Percentiles rank a stretch among this genome's conserved stretches.
phyloP scores from a whole-genome alignment of 164 flowering plant species.

The Vitis rotundifolia region DNA sequence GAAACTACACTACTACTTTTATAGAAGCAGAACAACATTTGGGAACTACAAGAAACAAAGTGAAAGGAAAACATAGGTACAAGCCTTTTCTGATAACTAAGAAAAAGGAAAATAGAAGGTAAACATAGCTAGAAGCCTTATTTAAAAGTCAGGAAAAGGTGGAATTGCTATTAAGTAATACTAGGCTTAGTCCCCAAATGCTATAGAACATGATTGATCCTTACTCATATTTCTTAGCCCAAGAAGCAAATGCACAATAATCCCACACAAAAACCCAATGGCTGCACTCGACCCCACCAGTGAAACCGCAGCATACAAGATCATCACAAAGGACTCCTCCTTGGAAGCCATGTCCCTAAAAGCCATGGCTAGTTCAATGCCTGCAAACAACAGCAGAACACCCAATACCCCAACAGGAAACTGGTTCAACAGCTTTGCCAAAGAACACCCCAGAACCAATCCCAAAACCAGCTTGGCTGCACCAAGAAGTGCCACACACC shows the following conservation, averaged over 20 bases:
- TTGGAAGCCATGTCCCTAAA: conserved; percentile 63
- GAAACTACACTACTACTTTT: too few species aligned
- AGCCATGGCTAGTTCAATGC: conserved; percentile 82
- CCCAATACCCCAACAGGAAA: conserved; percentile 83
- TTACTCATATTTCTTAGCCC: conserved; percentile 30
- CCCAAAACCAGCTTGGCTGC: conserved; percentile 66
- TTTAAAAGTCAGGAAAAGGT: too few species aligned
- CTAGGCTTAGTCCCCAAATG: background rate
- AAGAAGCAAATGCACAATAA: conserved; percentile 46
- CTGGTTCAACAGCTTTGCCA: conserved; percentile 53
- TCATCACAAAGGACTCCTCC: conserved; percentile 63
- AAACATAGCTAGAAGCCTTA: too few species aligned
- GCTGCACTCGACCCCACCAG: conserved; percentile 78
- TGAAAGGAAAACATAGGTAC: too few species aligned
- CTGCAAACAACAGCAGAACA: conserved; percentile 83
- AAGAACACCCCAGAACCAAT: conserved; percentile 60
- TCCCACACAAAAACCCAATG: conserved; percentile 65
- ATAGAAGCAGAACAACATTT: too few species aligned
- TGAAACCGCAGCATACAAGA: conserved; percentile 64
- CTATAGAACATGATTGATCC: conserved; percentile 1
- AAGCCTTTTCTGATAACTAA: too few species aligned
- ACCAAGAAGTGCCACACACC: conserved; percentile 74
- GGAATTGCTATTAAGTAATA: too few species aligned
- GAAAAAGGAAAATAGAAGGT: too few species aligned
- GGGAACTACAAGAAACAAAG: too few species aligned